Conservation (phyloP, 2,329 filamentous ascomycete genomes). For the Diaporthe nobilis region DNA sequence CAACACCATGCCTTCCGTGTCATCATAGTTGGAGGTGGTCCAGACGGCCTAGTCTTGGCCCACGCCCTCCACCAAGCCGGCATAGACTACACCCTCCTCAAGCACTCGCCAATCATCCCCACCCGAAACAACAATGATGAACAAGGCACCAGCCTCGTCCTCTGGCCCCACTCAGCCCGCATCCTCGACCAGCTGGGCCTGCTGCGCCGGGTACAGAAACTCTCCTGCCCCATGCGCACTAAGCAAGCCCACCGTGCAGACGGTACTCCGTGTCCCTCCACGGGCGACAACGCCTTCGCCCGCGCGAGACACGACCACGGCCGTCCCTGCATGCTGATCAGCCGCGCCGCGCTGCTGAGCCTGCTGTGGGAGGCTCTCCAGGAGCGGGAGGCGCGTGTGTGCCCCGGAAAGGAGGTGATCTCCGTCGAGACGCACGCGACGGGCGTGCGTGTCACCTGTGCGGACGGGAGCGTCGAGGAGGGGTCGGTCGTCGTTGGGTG, state of each 20-base stretch:
- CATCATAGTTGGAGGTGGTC: slow-evolving; percentile 51
- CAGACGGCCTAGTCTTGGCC: slow-evolving; percentile 48
- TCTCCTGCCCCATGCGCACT: slow-evolving; percentile 28
- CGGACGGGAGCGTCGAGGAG: slow-evolving; percentile 41
- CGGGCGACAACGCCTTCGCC: slow-evolving; percentile 36
- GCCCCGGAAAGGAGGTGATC: slow-evolving; percentile 41
- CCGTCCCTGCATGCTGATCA: slow-evolving; percentile 42
- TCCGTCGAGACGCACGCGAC: slow-evolving; percentile 30
- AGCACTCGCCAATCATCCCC: slow-evolving; percentile 42
- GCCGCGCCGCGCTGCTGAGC: slow-evolving; percentile 40
- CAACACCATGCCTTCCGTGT: slow-evolving; percentile 31
- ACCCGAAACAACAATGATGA: slow-evolving; percentile 30
- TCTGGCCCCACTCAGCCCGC: slow-evolving; percentile 45
- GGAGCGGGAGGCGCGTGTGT: slow-evolving; percentile 32
- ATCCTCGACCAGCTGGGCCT: slow-evolving; percentile 48
- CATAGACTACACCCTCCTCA: slow-evolving; percentile 49
- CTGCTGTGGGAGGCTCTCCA: slow-evolving; percentile 43
- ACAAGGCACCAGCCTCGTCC: slow-evolving; percentile 41
- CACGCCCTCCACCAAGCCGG: slow-evolving; percentile 49
- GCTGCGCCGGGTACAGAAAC: slow-evolving; percentile 37
- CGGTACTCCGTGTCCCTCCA: slow-evolving; percentile 33
- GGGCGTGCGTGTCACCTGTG: slow-evolving; percentile 41
- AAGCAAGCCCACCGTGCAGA: slow-evolving; percentile 36
- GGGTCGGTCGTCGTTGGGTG: slow-evolving; percentile 45
- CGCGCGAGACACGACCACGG: slow-evolving; percentile 41